phyloP scores from a whole-genome alignment of 106 monocot species.

The Dendrobium huoshanense region DNA sequence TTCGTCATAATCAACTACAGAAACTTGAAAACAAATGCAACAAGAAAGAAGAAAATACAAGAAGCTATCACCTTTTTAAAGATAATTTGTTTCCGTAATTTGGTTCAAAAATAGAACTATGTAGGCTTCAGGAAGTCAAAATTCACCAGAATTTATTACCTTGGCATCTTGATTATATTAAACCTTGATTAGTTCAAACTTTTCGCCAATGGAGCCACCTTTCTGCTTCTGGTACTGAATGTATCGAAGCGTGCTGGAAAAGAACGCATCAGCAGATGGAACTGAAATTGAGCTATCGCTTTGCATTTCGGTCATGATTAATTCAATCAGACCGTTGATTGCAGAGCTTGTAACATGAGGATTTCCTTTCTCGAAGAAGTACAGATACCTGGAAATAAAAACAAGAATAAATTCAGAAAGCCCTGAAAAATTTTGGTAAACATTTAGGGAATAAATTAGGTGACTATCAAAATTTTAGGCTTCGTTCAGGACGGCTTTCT shows the following conservation, averaged over 20 bases:
- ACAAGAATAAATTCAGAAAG: background rate
- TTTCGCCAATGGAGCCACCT: slow-evolving; percentile 82
- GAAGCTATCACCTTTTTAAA: too few relatives aligned
- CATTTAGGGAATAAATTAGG: too few relatives aligned
- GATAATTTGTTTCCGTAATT: background rate
- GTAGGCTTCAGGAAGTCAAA: background rate
- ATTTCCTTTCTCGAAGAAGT: slow-evolving; percentile 97
- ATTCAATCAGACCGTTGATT: slow-evolving; percentile 75
- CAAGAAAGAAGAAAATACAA: too few relatives aligned
- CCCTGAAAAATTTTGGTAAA: too few relatives aligned
- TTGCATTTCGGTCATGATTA: slow-evolving; percentile 87
- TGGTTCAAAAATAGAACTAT: background rate
- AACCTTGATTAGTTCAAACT: slow-evolving; percentile 70
- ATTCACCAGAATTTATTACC: background rate
- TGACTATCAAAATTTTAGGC: too few relatives aligned
- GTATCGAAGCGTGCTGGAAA: slow-evolving; percentile 74
- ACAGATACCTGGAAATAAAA: slow-evolving; percentile 65
- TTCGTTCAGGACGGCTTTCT: too few relatives aligned
- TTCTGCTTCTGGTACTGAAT: slow-evolving; percentile 97
- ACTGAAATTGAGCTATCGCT: slow-evolving; percentile 49
- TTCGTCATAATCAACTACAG: too few relatives aligned
- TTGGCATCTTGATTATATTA: background rate
- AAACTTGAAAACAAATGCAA: too few relatives aligned
- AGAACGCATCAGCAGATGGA: slow-evolving; percentile 69
- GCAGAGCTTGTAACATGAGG: slow-evolving; percentile 69